A percentile compares a stretch with the other conserved stretches of the same genome.
Evolutionary conservation across 2,329 filamentous ascomycete species (phyloP).

Genomic region (Pseudocercospora fuligena): DNA sequence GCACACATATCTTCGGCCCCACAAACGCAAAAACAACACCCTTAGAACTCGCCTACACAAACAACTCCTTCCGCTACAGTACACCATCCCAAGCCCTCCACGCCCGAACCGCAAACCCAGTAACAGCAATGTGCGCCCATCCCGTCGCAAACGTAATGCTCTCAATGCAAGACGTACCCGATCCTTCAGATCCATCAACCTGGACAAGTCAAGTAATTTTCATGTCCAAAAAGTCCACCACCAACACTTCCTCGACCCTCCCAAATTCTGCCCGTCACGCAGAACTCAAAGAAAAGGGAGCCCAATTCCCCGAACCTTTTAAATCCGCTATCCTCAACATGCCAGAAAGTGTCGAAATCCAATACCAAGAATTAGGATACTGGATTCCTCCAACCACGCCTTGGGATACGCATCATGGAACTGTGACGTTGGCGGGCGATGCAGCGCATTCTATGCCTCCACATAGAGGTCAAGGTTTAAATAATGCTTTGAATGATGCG

Average conservation of each 20-base stretch:
- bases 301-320: constrained; percentile 25
- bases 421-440: constrained; percentile 40
- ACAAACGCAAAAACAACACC: neutral
- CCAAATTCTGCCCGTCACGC: neutral
- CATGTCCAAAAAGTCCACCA: constrained; percentile 13
- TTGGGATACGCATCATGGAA: constrained; percentile 33
- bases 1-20: constrained; percentile 24
- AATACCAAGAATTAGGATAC: constrained; percentile 16
- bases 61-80: constrained; percentile 24
- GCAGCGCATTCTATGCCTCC: constrained; percentile 53
- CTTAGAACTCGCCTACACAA: constrained; percentile 21
- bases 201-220: constrained; percentile 24
- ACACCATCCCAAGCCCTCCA: constrained; percentile 17
- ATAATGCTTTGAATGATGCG: constrained; percentile 48
- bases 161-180: constrained; percentile 24
- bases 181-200: constrained; percentile 24
- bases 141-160: constrained; percentile 20
- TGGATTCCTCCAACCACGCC: constrained; percentile 25
- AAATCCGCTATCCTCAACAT: constrained; percentile 24
- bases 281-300: constrained; percentile 10
- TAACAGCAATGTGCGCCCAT: constrained; percentile 22
- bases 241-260: neutral
- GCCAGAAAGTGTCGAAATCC: constrained; percentile 24
- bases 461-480: constrained; percentile 51
- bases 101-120: constrained; percentile 27